Evolutionary conservation across 129 eudicot genomes (phyloP).

Genomic region (Lonicera japonica): DNA sequence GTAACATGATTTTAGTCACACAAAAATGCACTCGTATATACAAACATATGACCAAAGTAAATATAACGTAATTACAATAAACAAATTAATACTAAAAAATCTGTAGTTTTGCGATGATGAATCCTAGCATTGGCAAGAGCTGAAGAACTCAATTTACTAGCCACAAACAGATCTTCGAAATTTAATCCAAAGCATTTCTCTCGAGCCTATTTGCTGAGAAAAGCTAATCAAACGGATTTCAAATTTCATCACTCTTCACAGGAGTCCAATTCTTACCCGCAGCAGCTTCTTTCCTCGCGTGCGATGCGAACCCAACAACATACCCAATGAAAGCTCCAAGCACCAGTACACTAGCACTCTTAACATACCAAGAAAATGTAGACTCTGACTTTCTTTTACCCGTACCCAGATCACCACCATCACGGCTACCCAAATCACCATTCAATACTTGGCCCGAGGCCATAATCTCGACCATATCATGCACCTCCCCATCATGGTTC

Average conservation of each 20-base stretch:
- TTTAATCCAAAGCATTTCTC: background rate
- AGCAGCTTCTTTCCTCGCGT: conserved; percentile 28
- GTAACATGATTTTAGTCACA: background rate
- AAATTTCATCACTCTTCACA: conserved; percentile 56
- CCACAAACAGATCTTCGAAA: background rate
- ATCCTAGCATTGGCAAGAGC: background rate
- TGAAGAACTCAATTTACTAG: background rate
- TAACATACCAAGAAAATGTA: conserved; percentile 35
- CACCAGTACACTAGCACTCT: conserved; percentile 38
- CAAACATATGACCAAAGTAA: background rate
- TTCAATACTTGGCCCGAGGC: conserved; percentile 64
- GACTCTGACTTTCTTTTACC: conserved; percentile 7
- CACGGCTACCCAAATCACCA: conserved; percentile 19
- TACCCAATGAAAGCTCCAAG: conserved; percentile 64
- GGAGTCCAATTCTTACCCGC: conserved; percentile 54
- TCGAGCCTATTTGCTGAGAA: background rate
- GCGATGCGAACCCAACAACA: conserved; percentile 62
- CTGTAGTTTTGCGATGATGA: background rate
- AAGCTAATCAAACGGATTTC: conserved; percentile 1
- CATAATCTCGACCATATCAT: conserved; percentile 70
- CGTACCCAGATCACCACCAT: conserved; percentile 7
- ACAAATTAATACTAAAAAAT: background rate
- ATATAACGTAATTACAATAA: background rate
- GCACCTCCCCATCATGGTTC: conserved; percentile 88
- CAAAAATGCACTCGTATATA: background rate